Conservation (phyloP, 768 basidiomycete genomes). For the Panaeolus cyanescens region DNA sequence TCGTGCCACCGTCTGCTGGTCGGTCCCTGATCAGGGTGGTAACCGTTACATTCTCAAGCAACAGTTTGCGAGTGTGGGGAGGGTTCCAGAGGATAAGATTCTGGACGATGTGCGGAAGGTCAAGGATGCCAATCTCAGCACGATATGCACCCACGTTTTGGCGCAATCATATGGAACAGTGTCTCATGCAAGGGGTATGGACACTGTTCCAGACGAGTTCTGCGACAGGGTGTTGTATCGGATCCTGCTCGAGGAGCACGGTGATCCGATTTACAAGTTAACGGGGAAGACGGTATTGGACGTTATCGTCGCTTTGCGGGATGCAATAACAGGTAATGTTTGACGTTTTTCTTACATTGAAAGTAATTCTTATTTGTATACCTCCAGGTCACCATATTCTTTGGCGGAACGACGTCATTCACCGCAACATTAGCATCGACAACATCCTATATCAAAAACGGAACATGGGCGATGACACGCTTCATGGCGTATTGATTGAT, state of each 20-base stretch:
- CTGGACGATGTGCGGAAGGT: neutral
- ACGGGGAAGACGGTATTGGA: neutral
- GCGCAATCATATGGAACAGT: neutral
- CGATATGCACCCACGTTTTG: neutral
- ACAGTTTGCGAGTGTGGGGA: neutral
- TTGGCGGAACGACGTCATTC: neutral
- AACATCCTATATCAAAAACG: neutral
- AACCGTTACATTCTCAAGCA: neutral
- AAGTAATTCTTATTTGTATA: neutral
- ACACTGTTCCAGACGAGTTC: too few species aligned
- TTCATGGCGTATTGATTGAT: neutral
- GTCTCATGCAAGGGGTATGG: neutral
- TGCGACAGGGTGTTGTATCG: too few species aligned
- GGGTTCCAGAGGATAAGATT: neutral
- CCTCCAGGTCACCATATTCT: neutral
- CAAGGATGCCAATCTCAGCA: neutral
- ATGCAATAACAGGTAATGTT: neutral
- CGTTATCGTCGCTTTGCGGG: neutral
- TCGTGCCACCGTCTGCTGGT: neutral
- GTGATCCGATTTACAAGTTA: neutral
- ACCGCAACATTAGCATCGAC: neutral
- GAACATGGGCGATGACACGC: neutral
- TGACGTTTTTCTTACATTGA: too few species aligned
- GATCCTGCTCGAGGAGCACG: neutral
- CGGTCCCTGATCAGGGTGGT: neutral